A percentile compares a stretch with the other conserved stretches of the same genome.
phyloP scores from a whole-genome alignment of 2,329 filamentous ascomycete genomes.

The Claviceps fusiformis region DNA sequence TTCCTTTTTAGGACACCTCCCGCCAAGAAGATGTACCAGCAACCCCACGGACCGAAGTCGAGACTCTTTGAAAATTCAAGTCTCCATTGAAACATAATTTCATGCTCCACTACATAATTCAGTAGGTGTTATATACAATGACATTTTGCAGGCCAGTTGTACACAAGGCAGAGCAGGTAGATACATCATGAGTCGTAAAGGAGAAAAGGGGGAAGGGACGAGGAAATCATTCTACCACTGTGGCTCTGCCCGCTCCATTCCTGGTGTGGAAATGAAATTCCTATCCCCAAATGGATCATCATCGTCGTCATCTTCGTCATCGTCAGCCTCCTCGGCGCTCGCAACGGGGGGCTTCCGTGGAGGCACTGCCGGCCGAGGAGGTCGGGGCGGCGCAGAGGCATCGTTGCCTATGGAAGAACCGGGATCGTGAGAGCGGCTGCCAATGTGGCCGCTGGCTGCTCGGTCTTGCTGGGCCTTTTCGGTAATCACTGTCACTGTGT shows the following conservation, averaged over 20 bases:
- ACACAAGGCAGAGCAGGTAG: neutral
- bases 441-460: neutral
- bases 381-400: conserved; percentile 21
- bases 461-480: conserved; percentile 36
- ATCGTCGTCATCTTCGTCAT: conserved; percentile 48
- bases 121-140: too few relatives aligned
- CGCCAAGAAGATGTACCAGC: too few relatives aligned
- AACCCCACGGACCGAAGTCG: too few relatives aligned
- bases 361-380: conserved; percentile 19
- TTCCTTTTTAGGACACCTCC: too few relatives aligned
- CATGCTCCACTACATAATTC: too few relatives aligned
- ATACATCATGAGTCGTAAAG: neutral
- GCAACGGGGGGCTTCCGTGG: neutral
- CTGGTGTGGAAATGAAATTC: conserved; percentile 45
- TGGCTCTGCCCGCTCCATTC: conserved; percentile 17
- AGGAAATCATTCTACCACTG: conserved; percentile 13
- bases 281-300: conserved; percentile 78
- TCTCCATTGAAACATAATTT: too few relatives aligned
- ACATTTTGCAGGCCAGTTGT: too few relatives aligned
- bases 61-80: too few relatives aligned
- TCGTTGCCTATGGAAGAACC: conserved; percentile 16
- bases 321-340: conserved; percentile 37
- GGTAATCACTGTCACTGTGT: conserved; percentile 30
- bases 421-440: conserved; percentile 27
- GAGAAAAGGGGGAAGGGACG: too few relatives aligned